A percentile compares a stretch with the other conserved stretches of the same genome.
Conservation (phyloP, 2,329 filamentous ascomycete species). For the Curvularia eragrostidis region DNA sequence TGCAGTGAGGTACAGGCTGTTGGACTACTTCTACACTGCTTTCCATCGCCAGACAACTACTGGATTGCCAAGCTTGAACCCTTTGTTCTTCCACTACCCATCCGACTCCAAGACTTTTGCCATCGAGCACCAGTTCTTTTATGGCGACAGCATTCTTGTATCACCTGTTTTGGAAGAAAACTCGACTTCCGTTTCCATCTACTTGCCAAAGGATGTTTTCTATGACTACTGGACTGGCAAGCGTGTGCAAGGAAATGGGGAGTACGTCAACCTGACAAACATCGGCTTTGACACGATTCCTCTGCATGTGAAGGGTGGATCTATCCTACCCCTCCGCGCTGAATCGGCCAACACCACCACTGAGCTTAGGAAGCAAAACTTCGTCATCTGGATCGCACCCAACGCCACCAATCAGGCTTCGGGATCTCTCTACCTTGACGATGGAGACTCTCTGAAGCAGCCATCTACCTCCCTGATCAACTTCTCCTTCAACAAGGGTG, state of each 20-base stretch:
- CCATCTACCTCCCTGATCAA: slow-evolving; percentile 61
- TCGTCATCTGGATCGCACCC: slow-evolving; percentile 74
- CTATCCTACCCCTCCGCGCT: slow-evolving; percentile 66
- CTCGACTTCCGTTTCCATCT: slow-evolving; percentile 60
- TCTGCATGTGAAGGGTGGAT: slow-evolving; percentile 69
- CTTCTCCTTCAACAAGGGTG: slow-evolving; percentile 65
- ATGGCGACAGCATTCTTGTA: slow-evolving; percentile 62
- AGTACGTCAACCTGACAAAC: slow-evolving; percentile 54
- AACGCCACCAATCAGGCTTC: slow-evolving; percentile 66
- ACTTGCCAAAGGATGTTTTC: slow-evolving; percentile 65
- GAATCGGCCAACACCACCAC: slow-evolving; percentile 66
- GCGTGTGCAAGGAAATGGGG: slow-evolving; percentile 56
- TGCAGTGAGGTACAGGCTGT: slow-evolving; percentile 71
- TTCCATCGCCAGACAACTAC: slow-evolving; percentile 65
- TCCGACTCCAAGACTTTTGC: slow-evolving; percentile 59
- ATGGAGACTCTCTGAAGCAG: slow-evolving; percentile 72
- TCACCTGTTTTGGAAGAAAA: slow-evolving; percentile 63
- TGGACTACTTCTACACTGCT: slow-evolving; percentile 80
- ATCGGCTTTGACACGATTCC: slow-evolving; percentile 64
- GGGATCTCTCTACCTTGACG: slow-evolving; percentile 77
- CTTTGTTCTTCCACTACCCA: slow-evolving; percentile 75
- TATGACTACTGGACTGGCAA: slow-evolving; percentile 66
- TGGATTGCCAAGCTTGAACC: slow-evolving; percentile 70
- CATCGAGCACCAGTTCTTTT: slow-evolving; percentile 65
- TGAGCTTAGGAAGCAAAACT: slow-evolving; percentile 70